Conservation (phyloP, 2,329 filamentous ascomycete species). For the Monosporascus sp. region DNA sequence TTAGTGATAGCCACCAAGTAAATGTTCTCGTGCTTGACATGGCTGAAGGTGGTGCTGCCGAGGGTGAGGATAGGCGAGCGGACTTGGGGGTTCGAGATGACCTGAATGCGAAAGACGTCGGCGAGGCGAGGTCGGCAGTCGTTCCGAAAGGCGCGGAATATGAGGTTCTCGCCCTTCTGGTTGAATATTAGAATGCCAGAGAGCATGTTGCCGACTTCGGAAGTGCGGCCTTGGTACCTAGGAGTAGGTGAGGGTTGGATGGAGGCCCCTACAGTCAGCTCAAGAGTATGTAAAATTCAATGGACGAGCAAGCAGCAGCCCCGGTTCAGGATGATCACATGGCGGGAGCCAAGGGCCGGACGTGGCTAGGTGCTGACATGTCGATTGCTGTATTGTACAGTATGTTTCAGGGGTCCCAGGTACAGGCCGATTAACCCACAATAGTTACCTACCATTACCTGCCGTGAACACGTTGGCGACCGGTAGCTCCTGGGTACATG, state of each 20-base stretch:
- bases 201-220: constrained; percentile 61
- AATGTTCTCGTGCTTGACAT: constrained; percentile 99
- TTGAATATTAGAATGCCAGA: constrained; percentile 98
- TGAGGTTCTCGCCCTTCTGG: constrained; percentile 99
- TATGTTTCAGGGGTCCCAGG: no score
- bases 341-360: no score
- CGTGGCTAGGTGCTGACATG: no score
- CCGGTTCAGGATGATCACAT: no score
- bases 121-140: constrained; percentile 96
- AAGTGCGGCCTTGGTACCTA: constrained; percentile 3
- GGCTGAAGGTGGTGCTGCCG: constrained; percentile 96
- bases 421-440: no score
- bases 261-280: background rate
- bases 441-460: no score
- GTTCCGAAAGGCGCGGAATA: constrained; percentile 97
- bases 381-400: no score
- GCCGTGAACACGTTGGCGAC: no score
- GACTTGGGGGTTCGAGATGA: constrained; percentile 97
- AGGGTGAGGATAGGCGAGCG: constrained; percentile 96
- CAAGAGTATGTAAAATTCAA: no score
- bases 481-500: no score
- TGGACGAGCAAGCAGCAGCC: no score
- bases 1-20: constrained; percentile 97
- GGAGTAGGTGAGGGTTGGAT: constrained; percentile 2
- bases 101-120: constrained; percentile 98